Conservation (phyloP, 2,329 filamentous ascomycete genomes). For the Aspergillus sp. region DNA sequence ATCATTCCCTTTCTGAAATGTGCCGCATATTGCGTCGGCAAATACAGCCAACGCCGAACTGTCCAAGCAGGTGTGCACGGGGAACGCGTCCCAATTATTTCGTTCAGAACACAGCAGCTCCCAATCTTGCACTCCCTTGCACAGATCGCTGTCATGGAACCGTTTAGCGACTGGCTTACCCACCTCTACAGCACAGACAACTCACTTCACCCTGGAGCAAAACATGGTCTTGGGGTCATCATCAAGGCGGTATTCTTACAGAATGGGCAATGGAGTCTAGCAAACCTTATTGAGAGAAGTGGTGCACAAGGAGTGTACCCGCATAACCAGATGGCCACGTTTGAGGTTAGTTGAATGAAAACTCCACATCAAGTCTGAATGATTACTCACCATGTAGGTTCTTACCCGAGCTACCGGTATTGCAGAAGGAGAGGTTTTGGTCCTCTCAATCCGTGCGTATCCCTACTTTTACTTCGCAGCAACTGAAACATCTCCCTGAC, state of each 20-base stretch:
- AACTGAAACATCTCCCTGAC: constrained; percentile 3
- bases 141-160: constrained; percentile 12
- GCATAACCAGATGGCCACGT: constrained; percentile 17
- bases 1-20: background rate
- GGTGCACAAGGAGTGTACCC: constrained; percentile 18
- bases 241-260: constrained; percentile 16
- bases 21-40: background rate
- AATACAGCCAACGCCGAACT: constrained; percentile 1
- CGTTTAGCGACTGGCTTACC: constrained; percentile 15
- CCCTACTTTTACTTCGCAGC: background rate
- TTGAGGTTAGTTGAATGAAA: background rate
- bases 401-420: constrained; percentile 12
- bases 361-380: too few species aligned
- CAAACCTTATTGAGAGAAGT: constrained; percentile 13
- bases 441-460: constrained; percentile 24
- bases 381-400: too few species aligned
- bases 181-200: constrained; percentile 37
- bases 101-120: constrained; percentile 28
- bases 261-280: constrained; percentile 13
- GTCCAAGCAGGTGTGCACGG: background rate
- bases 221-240: constrained; percentile 14
- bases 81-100: constrained; percentile 21
- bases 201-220: constrained; percentile 10
- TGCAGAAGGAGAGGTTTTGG: constrained; percentile 25
- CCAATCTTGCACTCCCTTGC: constrained; percentile 28